Percentiles rank a stretch among this genome's conserved stretches.
phyloP scores from a whole-genome alignment of 371 early-diverging fungal species.

The Dipsacomyces acuminosporus region DNA sequence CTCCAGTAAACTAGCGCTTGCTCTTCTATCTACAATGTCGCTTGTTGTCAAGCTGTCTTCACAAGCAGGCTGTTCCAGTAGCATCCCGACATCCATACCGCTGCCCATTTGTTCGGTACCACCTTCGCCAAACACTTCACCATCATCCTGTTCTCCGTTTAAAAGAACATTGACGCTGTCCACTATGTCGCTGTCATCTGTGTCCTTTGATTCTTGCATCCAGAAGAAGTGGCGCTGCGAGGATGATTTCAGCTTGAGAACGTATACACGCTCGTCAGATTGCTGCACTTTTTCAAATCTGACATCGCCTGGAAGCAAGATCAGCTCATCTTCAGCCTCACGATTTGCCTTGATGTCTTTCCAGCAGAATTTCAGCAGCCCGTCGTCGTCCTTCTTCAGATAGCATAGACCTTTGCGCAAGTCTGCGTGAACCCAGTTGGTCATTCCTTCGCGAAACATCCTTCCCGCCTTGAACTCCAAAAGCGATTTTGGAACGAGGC shows the following conservation, averaged over 20 bases:
- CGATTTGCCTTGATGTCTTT: constrained; percentile 56
- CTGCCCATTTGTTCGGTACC: constrained; percentile 3
- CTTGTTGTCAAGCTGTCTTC: neutral
- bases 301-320: constrained; percentile 76
- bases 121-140: constrained; percentile 11
- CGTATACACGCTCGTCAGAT: constrained; percentile 68
- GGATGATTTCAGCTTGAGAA: constrained; percentile 71
- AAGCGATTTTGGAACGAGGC: constrained; percentile 16
- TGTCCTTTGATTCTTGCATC: constrained; percentile 66
- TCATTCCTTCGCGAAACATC: constrained; percentile 62
- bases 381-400: constrained; percentile 56
- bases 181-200: constrained; percentile 13
- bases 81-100: constrained; percentile 1
- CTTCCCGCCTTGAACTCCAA: constrained; percentile 73
- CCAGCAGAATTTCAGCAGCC: constrained; percentile 73
- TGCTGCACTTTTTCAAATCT: constrained; percentile 60
- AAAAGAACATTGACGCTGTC: constrained; percentile 14
- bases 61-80: neutral
- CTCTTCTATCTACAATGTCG: constrained; percentile 4
- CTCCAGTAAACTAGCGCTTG: constrained; percentile 26
- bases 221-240: constrained; percentile 71
- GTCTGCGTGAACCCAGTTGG: constrained; percentile 63
- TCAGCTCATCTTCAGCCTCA: constrained; percentile 58
- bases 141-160: constrained; percentile 15
- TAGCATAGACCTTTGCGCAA: constrained; percentile 58